A percentile compares a stretch with the other conserved stretches of the same genome.
phyloP scores from a whole-genome alignment of 257 asterid genomes.

The Primulina eburnea region DNA sequence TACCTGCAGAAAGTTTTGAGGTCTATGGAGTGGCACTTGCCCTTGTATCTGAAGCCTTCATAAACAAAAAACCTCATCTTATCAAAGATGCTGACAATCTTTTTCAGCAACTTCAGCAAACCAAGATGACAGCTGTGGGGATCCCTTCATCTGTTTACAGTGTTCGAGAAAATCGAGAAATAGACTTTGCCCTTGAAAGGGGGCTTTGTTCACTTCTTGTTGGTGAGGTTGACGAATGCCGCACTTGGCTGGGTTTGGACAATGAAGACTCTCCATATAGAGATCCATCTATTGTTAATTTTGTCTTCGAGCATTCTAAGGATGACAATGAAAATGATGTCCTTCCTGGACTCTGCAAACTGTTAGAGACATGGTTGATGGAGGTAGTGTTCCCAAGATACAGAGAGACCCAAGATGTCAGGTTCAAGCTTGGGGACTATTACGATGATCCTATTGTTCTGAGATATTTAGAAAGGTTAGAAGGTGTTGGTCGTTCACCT shows the following conservation, averaged over 20 bases:
- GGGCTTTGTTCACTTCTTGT: slow-evolving; percentile 96
- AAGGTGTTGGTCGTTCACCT: slow-evolving; percentile 86
- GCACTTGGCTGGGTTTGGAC: slow-evolving; percentile 92
- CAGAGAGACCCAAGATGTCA: slow-evolving; percentile 71
- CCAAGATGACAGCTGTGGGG: slow-evolving; percentile 54
- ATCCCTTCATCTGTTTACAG: slow-evolving; percentile 43
- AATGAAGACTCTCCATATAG: slow-evolving; percentile 70
- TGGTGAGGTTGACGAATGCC: slow-evolving; percentile 90
- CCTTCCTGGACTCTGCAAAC: slow-evolving; percentile 92
- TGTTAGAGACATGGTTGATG: slow-evolving; percentile 93
- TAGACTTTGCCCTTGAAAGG: slow-evolving; percentile 90
- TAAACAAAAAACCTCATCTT: slow-evolving; percentile 82
- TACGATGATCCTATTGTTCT: slow-evolving; percentile 93
- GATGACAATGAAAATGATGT: slow-evolving; percentile 71
- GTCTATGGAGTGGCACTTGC: slow-evolving; percentile 98
- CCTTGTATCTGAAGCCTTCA: slow-evolving; percentile 89
- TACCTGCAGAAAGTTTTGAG: slow-evolving; percentile 97
- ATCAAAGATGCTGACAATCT: slow-evolving; percentile 93
- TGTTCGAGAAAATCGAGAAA: slow-evolving; percentile 64
- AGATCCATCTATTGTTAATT: slow-evolving; percentile 73
- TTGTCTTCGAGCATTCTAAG: slow-evolving; percentile 76
- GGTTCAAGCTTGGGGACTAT: slow-evolving; percentile 87
- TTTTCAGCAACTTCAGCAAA: slow-evolving; percentile 96
- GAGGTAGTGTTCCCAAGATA: slow-evolving; percentile 97
- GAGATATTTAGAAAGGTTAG: slow-evolving; percentile 84